Percentiles rank a stretch among this genome's conserved stretches.
phyloP scores from a whole-genome alignment of 139 green algal species.

The Raphidocelis subcapitata region DNA sequence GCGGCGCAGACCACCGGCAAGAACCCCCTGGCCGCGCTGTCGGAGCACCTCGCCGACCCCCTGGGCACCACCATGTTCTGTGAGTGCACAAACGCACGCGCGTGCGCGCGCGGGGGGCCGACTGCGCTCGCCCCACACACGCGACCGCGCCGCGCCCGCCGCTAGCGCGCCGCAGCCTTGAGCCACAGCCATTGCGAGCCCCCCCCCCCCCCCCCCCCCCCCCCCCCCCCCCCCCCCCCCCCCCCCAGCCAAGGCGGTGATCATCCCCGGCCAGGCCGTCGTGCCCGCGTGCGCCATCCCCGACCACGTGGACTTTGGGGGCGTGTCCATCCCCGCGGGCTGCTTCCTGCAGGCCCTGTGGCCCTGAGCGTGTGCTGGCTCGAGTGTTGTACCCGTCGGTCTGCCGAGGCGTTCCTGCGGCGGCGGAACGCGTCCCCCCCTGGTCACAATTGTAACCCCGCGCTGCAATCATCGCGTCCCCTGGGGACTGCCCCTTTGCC shows the following conservation, averaged over 20 bases:
- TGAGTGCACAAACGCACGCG: not conserved
- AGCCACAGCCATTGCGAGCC: too few relatives aligned
- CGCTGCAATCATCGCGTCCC: too few relatives aligned
- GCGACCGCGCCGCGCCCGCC: not conserved
- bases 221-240: too few relatives aligned
- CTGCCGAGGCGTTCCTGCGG: too few relatives aligned
- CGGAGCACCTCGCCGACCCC: conserved; percentile 73
- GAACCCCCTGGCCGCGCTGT: conserved; percentile 66
- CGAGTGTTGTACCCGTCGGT: too few relatives aligned
- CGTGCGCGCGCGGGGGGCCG: not conserved
- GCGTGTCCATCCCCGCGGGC: conserved; percentile 67
- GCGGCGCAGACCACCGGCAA: conserved; percentile 68
- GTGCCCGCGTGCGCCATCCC: conserved; percentile 67
- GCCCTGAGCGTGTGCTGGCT: conserved; percentile 56
- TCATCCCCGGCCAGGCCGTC: conserved; percentile 53
- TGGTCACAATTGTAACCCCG: too few relatives aligned
- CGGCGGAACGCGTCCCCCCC: too few relatives aligned
- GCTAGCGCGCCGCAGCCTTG: too few relatives aligned
- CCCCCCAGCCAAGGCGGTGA: conserved; percentile 48
- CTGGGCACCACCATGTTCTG: conserved; percentile 74
- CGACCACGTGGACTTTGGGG: conserved; percentile 45
- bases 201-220: too few relatives aligned
- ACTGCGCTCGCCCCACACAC: not conserved
- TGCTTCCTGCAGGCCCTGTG: conserved; percentile 70
- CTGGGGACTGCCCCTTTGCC: too few relatives aligned